Percentiles rank a stretch among this genome's conserved stretches.
These are phyloP conservation scores for Myriosclerotinia duriaeana DNA, from an alignment of 2,329 filamentous ascomycete genomes.

Conservation along the genomic window DNA sequence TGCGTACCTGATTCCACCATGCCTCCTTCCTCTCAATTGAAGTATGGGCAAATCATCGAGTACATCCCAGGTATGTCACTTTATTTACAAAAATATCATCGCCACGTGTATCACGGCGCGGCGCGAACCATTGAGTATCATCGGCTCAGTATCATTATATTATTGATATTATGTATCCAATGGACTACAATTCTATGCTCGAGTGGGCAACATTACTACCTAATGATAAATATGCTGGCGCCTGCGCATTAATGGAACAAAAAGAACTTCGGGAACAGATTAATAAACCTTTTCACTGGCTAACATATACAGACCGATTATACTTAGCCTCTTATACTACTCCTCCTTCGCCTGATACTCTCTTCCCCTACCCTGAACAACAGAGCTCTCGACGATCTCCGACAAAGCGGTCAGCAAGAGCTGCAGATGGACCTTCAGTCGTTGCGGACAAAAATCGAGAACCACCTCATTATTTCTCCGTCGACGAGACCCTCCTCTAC, in stretches of 20 bases:
- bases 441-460: slow-evolving; percentile 51
- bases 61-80: slow-evolving; percentile 79
- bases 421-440: slow-evolving; percentile 56
- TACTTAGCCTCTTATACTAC: slow-evolving; percentile 92
- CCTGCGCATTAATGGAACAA: slow-evolving; percentile 7
- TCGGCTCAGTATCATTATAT: slow-evolving; percentile 32
- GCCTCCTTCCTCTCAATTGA: slow-evolving; percentile 49
- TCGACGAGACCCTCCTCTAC: slow-evolving; percentile 90
- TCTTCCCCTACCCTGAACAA: slow-evolving; percentile 74
- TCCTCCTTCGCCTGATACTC: slow-evolving; percentile 74
- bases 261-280: slow-evolving; percentile 10
- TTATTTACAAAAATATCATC: slow-evolving; percentile 4
- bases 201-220: slow-evolving; percentile 33
- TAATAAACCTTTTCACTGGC: slow-evolving; percentile 37
- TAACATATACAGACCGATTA: slow-evolving; percentile 70
- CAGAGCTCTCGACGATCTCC: slow-evolving; percentile 60
- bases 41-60: slow-evolving; percentile 85
- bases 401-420: slow-evolving; percentile 71
- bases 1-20: slow-evolving; percentile 38
- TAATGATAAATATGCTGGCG: slow-evolving; percentile 24
- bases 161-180: slow-evolving; percentile 28
- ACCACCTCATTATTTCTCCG: slow-evolving; percentile 88
- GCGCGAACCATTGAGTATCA: slow-evolving; percentile 27
- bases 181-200: slow-evolving; percentile 32
- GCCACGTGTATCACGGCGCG: slow-evolving; percentile 21